Conservation (phyloP, 768 basidiomycete genomes). For the Boletus patriciae region DNA sequence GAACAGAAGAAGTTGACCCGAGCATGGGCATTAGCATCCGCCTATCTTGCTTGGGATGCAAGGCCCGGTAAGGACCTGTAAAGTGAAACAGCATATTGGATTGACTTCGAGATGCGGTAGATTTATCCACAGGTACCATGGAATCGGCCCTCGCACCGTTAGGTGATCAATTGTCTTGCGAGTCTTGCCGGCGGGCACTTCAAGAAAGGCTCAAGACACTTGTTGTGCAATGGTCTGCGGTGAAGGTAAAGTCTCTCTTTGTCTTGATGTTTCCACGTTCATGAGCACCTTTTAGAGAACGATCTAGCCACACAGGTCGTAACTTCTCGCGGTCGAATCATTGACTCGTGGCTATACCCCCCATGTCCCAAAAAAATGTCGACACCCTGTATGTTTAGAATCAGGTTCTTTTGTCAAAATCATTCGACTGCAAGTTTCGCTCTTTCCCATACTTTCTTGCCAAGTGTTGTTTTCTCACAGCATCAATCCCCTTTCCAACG, state of each 20-base stretch:
- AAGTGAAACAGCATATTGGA: background rate
- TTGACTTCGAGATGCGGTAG: slow-evolving; percentile 37
- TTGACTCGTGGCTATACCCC: slow-evolving; percentile 5
- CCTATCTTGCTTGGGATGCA: slow-evolving; percentile 83
- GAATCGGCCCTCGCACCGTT: slow-evolving; percentile 71
- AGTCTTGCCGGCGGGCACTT: slow-evolving; percentile 63
- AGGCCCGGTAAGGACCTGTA: slow-evolving; percentile 56
- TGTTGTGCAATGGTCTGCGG: slow-evolving; percentile 73
- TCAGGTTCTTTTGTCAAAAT: background rate
- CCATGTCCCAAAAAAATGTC: background rate
- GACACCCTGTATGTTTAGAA: background rate
- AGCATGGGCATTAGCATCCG: slow-evolving; percentile 80
- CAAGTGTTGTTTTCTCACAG: background rate
- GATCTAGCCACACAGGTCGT: slow-evolving; percentile 39
- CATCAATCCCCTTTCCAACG: background rate
- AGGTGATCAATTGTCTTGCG: slow-evolving; percentile 66
- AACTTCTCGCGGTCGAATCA: background rate
- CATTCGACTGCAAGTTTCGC: background rate
- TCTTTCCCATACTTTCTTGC: background rate
- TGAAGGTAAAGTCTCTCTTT: slow-evolving; percentile 52
- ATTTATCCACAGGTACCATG: slow-evolving; percentile 70
- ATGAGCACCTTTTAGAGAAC: slow-evolving; percentile 44
- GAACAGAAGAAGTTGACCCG: slow-evolving; percentile 79
- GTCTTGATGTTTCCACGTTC: slow-evolving; percentile 1
- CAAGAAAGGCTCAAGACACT: slow-evolving; percentile 66